Conservation (phyloP, 1,284 basidiomycete genomes). For the Heterobasidion occidentale region DNA sequence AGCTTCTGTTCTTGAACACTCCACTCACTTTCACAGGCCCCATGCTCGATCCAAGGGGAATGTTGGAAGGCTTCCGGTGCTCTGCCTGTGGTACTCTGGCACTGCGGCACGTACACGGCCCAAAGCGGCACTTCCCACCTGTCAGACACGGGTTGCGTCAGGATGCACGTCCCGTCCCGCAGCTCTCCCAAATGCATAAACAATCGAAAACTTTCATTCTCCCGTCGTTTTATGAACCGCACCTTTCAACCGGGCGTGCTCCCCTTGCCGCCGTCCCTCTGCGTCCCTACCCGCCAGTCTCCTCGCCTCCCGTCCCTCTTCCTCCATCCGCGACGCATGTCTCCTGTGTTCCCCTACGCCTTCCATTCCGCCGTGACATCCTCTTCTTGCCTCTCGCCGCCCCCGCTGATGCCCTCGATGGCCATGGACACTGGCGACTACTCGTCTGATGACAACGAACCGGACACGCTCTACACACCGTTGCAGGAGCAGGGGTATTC, state of each 20-base stretch:
- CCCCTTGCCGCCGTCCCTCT: background rate
- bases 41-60: too few relatives aligned
- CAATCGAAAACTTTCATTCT: background rate
- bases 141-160: background rate
- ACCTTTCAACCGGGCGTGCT: too few relatives aligned
- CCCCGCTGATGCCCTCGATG: slow-evolving; percentile 22
- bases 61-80: too few relatives aligned
- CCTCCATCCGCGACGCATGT: slow-evolving; percentile 2
- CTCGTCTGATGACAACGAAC: slow-evolving; percentile 29
- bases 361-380: background rate
- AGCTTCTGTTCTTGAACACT: too few relatives aligned
- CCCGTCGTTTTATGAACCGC: background rate
- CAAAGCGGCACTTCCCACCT: background rate
- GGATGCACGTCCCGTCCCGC: too few relatives aligned
- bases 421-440: slow-evolving; percentile 26
- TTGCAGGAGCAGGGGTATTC: slow-evolving; percentile 24
- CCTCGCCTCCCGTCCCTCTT: slow-evolving; percentile 9
- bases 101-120: background rate
- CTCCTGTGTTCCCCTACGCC: slow-evolving; percentile 7
- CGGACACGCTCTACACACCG: slow-evolving; percentile 26
- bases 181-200: too few relatives aligned
- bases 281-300: slow-evolving; percentile 1
- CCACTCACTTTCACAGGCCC: too few relatives aligned
- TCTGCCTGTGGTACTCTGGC: too few relatives aligned
- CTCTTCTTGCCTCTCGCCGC: slow-evolving; percentile 10